Evolutionary conservation across 306 rosid genomes (phyloP).

Genomic region (Pyrus betulifolia): DNA sequence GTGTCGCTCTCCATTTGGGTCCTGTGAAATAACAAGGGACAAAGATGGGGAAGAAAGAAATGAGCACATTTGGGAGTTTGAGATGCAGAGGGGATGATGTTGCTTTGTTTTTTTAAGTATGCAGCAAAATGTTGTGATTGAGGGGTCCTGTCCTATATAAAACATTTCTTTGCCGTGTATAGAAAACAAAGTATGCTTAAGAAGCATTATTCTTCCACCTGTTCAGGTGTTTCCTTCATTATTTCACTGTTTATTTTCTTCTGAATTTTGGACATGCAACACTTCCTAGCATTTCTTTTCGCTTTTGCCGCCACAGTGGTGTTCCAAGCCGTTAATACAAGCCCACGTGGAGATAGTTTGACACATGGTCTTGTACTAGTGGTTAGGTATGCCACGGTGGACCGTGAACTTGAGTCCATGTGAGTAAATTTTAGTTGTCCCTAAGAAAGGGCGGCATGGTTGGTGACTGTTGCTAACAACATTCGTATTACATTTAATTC

Average conservation of each 20-base stretch:
- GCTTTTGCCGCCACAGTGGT: no score
- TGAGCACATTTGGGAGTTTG: constrained; percentile 24
- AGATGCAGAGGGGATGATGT: constrained; percentile 23
- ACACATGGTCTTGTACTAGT: no score
- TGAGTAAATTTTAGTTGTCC: no score
- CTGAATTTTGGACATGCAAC: neutral
- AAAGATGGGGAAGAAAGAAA: constrained; percentile 23
- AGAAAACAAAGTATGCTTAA: constrained; percentile 14
- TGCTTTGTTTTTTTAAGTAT: constrained; percentile 34
- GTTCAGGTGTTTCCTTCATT: neutral
- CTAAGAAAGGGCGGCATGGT: no score
- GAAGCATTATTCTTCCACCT: constrained; percentile 1
- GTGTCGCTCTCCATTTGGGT: constrained; percentile 21
- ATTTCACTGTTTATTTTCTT: neutral
- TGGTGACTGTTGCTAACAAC: no score
- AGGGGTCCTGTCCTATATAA: neutral
- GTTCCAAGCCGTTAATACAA: no score
- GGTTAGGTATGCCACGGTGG: no score
- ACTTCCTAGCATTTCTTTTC: no score
- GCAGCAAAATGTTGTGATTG: constrained; percentile 36
- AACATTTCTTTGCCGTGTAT: constrained; percentile 13
- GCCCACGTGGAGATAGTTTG: no score
- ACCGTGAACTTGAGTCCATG: no score
- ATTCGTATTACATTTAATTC: no score
- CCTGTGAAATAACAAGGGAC: constrained; percentile 52